Conservation (phyloP, 2,329 filamentous ascomycete species). For the Arachnomyces sp. region DNA sequence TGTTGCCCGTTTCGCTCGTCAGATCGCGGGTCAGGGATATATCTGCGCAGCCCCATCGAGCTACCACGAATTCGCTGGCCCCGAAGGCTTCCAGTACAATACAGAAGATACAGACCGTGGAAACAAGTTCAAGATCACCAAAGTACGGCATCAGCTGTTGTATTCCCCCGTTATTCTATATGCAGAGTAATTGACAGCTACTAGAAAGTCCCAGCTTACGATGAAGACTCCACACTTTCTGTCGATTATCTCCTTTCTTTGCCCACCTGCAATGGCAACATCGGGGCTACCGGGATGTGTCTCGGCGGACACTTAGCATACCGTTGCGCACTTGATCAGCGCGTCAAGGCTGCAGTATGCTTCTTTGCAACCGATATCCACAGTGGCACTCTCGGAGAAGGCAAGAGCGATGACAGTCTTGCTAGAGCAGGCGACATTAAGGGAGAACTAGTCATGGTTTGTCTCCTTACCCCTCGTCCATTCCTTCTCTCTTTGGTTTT, state of each 20-base stretch:
- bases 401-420: constrained; percentile 56
- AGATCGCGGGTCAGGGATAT: constrained; percentile 87
- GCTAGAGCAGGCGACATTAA: constrained; percentile 57
- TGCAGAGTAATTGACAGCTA: background rate
- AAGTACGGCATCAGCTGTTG: constrained; percentile 40
- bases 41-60: constrained; percentile 85
- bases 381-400: constrained; percentile 62
- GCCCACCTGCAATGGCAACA: constrained; percentile 68
- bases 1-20: constrained; percentile 77
- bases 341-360: constrained; percentile 68
- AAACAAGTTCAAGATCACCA: constrained; percentile 76
- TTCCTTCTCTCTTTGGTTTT: background rate
- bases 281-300: constrained; percentile 84
- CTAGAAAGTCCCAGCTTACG: constrained; percentile 74
- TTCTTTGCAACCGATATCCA: constrained; percentile 95
- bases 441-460: constrained; percentile 67
- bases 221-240: constrained; percentile 62
- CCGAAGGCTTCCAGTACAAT: constrained; percentile 77
- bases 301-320: constrained; percentile 82
- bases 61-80: constrained; percentile 80
- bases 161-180: background rate
- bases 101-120: constrained; percentile 78
- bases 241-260: constrained; percentile 64
- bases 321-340: constrained; percentile 62
- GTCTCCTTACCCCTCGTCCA: constrained; percentile 8